A percentile compares a stretch with the other conserved stretches of the same genome.
Evolutionary conservation across 2,329 filamentous ascomycete species (phyloP).

Genomic region (Talaromyces sp.): DNA sequence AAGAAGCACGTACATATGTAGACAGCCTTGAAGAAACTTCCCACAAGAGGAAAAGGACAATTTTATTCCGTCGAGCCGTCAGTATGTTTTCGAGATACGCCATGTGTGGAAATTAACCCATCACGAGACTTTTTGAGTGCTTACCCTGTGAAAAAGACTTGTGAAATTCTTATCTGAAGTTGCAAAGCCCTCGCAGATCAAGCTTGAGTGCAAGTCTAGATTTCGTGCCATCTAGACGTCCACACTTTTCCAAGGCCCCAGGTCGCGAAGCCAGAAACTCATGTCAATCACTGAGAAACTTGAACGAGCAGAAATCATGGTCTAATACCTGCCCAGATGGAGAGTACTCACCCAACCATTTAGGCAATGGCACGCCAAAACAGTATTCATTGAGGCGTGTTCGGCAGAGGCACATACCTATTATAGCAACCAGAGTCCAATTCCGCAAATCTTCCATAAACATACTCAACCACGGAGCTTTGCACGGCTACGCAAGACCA

Average conservation of each 20-base stretch:
- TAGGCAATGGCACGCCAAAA: not conserved
- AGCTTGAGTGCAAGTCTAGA: not conserved
- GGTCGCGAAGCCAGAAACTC: conserved; percentile 2
- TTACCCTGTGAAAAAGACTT: not conserved
- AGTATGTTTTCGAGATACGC: not conserved
- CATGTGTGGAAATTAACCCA: too few species aligned
- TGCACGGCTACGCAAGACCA: not conserved
- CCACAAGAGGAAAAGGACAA: not conserved
- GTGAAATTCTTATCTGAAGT: not conserved
- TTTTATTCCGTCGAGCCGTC: not conserved
- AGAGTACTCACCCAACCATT: not conserved
- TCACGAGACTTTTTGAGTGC: not conserved
- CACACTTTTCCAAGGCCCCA: not conserved
- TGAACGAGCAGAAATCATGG: not conserved
- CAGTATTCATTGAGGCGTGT: not conserved
- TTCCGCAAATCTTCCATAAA: not conserved
- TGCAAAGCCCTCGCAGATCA: not conserved
- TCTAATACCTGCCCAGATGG: not conserved
- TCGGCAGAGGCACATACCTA: not conserved
- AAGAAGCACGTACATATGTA: not conserved
- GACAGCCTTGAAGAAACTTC: not conserved
- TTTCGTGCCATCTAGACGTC: not conserved
- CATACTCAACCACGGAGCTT: not conserved
- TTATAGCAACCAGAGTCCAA: not conserved
- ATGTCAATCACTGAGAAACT: conserved; percentile 6